A percentile compares a stretch with the other conserved stretches of the same genome.
phyloP scores from a whole-genome alignment of 208 protist genomes.

The Leishmania amazonensis region DNA sequence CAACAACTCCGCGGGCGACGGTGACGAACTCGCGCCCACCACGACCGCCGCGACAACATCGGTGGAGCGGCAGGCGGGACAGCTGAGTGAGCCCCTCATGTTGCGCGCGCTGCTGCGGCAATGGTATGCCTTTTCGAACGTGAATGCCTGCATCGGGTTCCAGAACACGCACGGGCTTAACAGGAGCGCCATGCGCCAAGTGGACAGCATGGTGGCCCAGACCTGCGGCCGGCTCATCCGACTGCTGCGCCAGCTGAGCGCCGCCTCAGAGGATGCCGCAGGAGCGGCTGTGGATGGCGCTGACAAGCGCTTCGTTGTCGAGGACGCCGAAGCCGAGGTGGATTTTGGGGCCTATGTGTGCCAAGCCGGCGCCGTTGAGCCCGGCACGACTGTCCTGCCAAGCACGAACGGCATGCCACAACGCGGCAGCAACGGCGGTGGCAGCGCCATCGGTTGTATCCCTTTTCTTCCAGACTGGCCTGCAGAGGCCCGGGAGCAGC shows the following conservation, averaged over 20 bases:
- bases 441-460: not conserved
- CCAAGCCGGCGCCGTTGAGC: not conserved
- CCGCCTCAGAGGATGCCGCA: not conserved
- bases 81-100: conserved; percentile 80
- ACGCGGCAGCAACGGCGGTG: not conserved
- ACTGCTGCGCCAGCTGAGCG: conserved; percentile 27
- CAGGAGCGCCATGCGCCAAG: conserved; percentile 53
- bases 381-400: no score
- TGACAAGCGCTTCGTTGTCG: not conserved
- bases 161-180: conserved; percentile 36
- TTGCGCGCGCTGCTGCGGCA: conserved; percentile 54
- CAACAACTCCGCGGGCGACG: not conserved
- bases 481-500: conserved; percentile 22
- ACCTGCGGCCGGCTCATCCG: conserved; percentile 56
- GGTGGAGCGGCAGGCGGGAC: conserved; percentile 14
- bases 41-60: conserved; percentile 6
- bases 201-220: conserved; percentile 61
- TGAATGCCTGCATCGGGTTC: conserved; percentile 28
- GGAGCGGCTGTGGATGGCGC: not conserved
- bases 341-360: conserved; percentile 41
- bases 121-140: conserved; percentile 63
- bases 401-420: not conserved
- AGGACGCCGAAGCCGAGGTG: conserved; percentile 10
- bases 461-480: conserved; percentile 40
- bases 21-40: not conserved